A percentile compares a stretch with the other conserved stretches of the same genome.
Conservation (phyloP, 768 basidiomycete genomes). For the Rhodocollybia butyracea region DNA sequence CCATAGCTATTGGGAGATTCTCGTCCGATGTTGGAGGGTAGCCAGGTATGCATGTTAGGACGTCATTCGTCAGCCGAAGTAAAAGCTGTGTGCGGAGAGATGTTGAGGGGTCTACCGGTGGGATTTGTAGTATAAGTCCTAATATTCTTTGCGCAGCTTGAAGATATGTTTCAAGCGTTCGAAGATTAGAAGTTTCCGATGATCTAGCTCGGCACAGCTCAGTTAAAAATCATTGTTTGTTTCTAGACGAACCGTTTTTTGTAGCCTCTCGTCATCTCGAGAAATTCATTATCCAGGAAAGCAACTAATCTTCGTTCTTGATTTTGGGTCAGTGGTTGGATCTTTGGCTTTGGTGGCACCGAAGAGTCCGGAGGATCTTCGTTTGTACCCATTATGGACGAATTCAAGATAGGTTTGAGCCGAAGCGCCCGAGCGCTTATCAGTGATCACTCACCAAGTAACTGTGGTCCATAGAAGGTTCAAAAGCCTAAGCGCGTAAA, state of each 20-base stretch:
- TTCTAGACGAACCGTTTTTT: slow-evolving; percentile 64
- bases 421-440: background rate
- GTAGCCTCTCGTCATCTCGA: slow-evolving; percentile 63
- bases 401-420: background rate
- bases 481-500: too few species aligned
- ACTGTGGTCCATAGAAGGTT: background rate
- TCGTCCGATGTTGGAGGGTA: slow-evolving; percentile 48
- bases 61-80: slow-evolving; percentile 70
- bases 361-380: too few species aligned
- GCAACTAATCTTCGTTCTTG: slow-evolving; percentile 67
- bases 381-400: too few species aligned
- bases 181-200: slow-evolving; percentile 47
- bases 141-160: slow-evolving; percentile 53
- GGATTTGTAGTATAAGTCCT: slow-evolving; percentile 66
- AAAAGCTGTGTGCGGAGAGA: slow-evolving; percentile 62
- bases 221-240: background rate
- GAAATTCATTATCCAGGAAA: slow-evolving; percentile 62
- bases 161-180: slow-evolving; percentile 60
- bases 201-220: slow-evolving; percentile 28
- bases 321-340: slow-evolving; percentile 38
- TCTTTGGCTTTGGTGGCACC: background rate
- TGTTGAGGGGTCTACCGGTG: slow-evolving; percentile 69
- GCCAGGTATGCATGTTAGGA: slow-evolving; percentile 56
- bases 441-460: background rate
- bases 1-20: slow-evolving; percentile 50